These are phyloP conservation scores for Xylaria sp. DNA, from an alignment of 2,329 filamentous ascomycete species.

Conservation along the genomic window DNA sequence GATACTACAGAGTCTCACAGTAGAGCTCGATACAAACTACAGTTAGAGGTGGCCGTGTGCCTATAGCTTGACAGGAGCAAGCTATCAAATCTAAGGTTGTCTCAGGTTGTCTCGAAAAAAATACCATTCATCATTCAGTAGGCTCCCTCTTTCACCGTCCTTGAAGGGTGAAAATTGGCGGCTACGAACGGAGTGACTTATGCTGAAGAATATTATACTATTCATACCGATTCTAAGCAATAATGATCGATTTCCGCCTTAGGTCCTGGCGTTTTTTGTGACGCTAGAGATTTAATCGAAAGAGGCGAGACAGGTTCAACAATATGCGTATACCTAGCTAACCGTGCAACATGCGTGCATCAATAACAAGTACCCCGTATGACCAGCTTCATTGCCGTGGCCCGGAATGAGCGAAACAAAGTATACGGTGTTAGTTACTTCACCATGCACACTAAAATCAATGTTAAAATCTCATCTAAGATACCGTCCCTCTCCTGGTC, in stretches of 20 bases:
- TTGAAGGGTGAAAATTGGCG: no score
- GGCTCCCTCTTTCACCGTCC: no score
- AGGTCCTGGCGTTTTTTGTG: no score
- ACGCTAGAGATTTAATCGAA: no score
- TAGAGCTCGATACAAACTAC: not conserved
- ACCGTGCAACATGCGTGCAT: not conserved
- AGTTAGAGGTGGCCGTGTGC: not conserved
- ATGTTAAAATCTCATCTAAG: not conserved
- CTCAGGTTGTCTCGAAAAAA: not conserved
- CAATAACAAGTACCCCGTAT: not conserved
- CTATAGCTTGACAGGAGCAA: not conserved
- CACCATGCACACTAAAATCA: not conserved
- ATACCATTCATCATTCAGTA: no score
- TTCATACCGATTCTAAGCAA: not conserved
- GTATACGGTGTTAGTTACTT: not conserved
- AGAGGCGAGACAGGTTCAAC: no score
- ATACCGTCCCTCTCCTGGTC: not conserved
- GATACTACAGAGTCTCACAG: conserved; percentile 2
- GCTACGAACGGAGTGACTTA: no score
- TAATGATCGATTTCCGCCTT: not conserved
- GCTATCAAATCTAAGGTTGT: not conserved
- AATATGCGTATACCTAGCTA: no score
- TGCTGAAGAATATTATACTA: not conserved
- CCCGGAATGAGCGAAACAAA: not conserved
- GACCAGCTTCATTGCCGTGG: not conserved